A percentile compares a stretch with the other conserved stretches of the same genome.
Evolutionary conservation across 140 eudicot species (phyloP).

Genomic region (Flaveria floridana): DNA sequence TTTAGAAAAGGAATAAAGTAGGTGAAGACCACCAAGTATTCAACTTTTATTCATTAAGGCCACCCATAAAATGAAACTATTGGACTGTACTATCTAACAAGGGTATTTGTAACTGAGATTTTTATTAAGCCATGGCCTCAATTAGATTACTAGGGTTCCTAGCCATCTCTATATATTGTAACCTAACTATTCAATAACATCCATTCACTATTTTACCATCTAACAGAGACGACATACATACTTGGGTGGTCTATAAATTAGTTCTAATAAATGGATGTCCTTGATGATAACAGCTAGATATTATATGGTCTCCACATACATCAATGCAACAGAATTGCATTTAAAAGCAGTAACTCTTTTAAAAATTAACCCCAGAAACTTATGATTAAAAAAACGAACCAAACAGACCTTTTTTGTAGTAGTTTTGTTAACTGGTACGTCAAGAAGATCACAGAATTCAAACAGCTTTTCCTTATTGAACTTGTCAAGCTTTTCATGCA

Average conservation of each 20-base stretch:
- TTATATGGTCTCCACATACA: background rate
- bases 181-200: too few species aligned
- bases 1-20: background rate
- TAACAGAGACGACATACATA: background rate
- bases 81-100: too few species aligned
- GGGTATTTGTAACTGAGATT: too few species aligned
- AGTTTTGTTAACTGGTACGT: constrained; percentile 57
- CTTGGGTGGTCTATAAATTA: background rate
- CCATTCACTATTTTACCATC: too few species aligned
- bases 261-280: background rate
- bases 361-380: background rate
- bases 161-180: too few species aligned
- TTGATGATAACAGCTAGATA: background rate
- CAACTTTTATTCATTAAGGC: background rate
- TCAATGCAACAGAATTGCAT: too few species aligned
- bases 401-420: constrained; percentile 66
- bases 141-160: too few species aligned
- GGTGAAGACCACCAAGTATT: background rate
- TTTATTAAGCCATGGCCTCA: too few species aligned
- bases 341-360: background rate
- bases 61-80: background rate
- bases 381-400: constrained; percentile 14
- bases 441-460: constrained; percentile 83
- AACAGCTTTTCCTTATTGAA: constrained; percentile 72
- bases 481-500: constrained; percentile 83